Evolutionary conservation across 1,284 basidiomycete genomes (phyloP), one percentile per base, ranked within the genome.

Genomic region (Pyrrhoderma noxium): DNA sequence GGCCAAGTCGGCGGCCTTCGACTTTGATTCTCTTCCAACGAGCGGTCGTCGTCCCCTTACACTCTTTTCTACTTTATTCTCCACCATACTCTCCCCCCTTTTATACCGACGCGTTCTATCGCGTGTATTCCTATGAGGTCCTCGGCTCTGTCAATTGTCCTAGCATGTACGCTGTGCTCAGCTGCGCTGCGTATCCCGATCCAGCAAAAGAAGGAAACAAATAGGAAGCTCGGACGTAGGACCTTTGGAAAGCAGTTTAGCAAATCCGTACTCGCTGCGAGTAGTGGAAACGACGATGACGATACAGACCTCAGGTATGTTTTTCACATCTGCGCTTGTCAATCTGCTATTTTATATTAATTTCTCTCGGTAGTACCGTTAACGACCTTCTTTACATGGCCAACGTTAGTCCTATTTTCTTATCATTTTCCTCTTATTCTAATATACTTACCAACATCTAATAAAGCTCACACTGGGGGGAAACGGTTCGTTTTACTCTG

Each of bases 381-480:
- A 76, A 80, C 56, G 86, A 89, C 66, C 62, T 89, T 63, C 73
- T 89, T 54, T 89, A 89, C 61, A 74, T 87, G 56, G 75, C 79
- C 50, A 80, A 89, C 61, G 85, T 85, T 59, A 65, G 81, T 70
- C 16, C 42, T 8, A 18, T 16, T 31, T 8, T 31, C 45, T 46
- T 34, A 38, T n/a, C 22, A 27, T 46, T 44, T 13, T 48, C 21
- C 34, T 22, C 9, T 27, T 22, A 14, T 22, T 40, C 38, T 18
- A 40, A 4, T 22, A 18, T 22, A n/a, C 38, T 40, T 40, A 31
- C 27, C 38, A 22, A 19, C 14, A 51, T 42, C 45, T 21, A 18
- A 34, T 8, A 46, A 56, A 88, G 85, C 69, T 88, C 56, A 79
- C 78, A 48, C 63, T 87, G 40, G 85, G 77, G 53, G 76, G 74